Evolutionary conservation across 306 rosid species (phyloP), one percentile per base, ranked within the genome.

Genomic region (Begonia masoniana): DNA sequence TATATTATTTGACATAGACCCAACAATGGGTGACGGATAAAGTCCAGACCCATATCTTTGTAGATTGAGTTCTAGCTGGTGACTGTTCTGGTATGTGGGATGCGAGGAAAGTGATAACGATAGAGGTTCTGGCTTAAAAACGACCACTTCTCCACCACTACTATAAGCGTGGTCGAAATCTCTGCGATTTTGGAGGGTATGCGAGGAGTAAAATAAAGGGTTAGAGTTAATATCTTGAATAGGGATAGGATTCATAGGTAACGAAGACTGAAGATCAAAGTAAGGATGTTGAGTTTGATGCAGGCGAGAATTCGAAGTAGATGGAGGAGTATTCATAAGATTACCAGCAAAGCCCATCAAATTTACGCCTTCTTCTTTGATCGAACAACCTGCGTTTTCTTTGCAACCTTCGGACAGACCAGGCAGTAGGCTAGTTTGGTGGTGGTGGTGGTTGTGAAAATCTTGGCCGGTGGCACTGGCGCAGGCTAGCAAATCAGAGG

Each of bases 81-180:
- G 74, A 50, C 14, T 54, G 57, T 52, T 46, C 8, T 42, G 54
- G 47, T 56, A 60, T 10, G 50, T 17, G 48, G 75, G 56, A 2
- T 66, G 71, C 35, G 87, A 77, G 23, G 96, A 88, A 0, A 88
- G 81, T 2, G 97, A 84, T 11, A 88, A 56, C 45, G 94, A 79
- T 48, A 88, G 75, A 0, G 95, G 83, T 47, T 82, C 97, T 1
- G 87, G 94, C 58, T 81, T 87, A 43, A 76, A 80, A 31, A 31
- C 39, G 39, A 31, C 39, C 8, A 31, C 39, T 31, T 31, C 39
- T 31, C 9, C 39, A 7, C 39, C 39, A 31, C 39, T 31, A 31
- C 39, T 31, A 7, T 31, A 31, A 31, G 8, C 7, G 39, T 31
- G 39, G 9, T 31, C 39, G 39, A 31, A 31, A 31, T 31, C 39